Evolutionary conservation across 495 filamentous ascomycete species (phyloP), one percentile per base, ranked within the genome.

Genomic region (Penicillium turbatum): DNA sequence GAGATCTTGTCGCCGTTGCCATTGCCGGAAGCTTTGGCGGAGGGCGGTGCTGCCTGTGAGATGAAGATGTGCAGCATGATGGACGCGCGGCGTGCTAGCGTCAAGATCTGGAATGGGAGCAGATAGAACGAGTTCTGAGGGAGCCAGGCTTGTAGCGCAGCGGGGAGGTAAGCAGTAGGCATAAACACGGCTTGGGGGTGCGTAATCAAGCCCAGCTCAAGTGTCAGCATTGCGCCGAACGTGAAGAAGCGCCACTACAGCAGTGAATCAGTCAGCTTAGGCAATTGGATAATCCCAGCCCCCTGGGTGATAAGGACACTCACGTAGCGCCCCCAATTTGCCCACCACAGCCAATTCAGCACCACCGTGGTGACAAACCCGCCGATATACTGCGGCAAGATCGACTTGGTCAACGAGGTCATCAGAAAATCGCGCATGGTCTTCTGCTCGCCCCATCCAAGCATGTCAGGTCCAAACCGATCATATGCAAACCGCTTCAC

Each of bases 401-500:
- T 38, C 13, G 73, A 68, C 56, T 72, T 70, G 31, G 83, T 73
- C 21, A 86, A 60, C 40, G 90, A 92, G 30, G 75, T 71, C 37
- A 77, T 60, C n/a, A 95, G 65, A 61, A 80, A 96, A 53, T 96
- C 92, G 19, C 80, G 79, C 44, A 87, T 71, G 1, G 87, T 92
- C 48, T 77, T 75, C 71, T 83, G 85, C 39, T 86, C 75, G 46
- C 81, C 76, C 83, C 88, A 92, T 21, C 65, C 62, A 8, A 85
- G 59, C n/a, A 90, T 77, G 16, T 86, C 82, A 0, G 88, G 83
- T 0, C 93, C 93, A 69, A 96, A 95, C 11, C 92, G 83, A 59
- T 97, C 91, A 68, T 98, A 98, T 3, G 90, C 93, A 65, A 92
- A 95, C 40, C 92, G 82, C 69, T 82, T 86, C 6, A 83, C 83